Percentiles rank a stretch among this genome's conserved stretches.
Evolutionary conservation across 257 asterid genomes (phyloP).

Genomic region (Solanum pinnatisectum): DNA sequence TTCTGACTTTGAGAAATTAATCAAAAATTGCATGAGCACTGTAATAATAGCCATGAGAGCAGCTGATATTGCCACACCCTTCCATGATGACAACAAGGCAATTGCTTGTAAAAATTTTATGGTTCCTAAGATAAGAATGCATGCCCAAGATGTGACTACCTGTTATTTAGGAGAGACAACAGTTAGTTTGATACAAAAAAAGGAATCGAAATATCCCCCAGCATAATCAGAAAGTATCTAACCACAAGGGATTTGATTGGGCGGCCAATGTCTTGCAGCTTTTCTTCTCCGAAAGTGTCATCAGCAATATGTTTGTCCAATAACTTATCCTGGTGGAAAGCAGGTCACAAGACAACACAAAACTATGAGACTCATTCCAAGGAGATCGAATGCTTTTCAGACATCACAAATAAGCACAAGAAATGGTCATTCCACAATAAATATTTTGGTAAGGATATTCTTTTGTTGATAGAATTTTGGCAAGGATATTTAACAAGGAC

Average conservation of each 20-base stretch:
- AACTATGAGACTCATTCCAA: not conserved
- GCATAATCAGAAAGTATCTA: not conserved
- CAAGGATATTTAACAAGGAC: not conserved
- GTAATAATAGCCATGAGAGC: conserved; percentile 48
- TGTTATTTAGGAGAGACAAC: conserved; percentile 14
- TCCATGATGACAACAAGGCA: conserved; percentile 78
- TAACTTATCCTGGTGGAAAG: conserved; percentile 51
- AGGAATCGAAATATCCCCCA: not conserved
- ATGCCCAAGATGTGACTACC: conserved; percentile 80
- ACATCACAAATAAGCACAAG: not conserved
- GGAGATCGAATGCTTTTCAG: not conserved
- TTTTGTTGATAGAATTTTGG: not conserved
- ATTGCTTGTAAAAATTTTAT: conserved; percentile 47
- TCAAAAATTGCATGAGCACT: conserved; percentile 80
- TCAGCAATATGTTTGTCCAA: conserved; percentile 63
- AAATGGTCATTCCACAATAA: not conserved
- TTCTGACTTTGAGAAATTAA: conserved; percentile 80
- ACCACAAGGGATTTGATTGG: conserved; percentile 87
- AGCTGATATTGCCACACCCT: conserved; percentile 51
- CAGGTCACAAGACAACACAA: not conserved
- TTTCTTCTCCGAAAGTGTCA: conserved; percentile 58
- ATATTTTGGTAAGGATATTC: not conserved
- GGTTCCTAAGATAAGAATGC: conserved; percentile 42
- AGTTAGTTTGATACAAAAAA: not conserved
- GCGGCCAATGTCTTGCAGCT: conserved; percentile 47